Evolutionary conservation across 2,329 filamentous ascomycete genomes (phyloP).

Genomic region (Emmonsiellopsis sp.): DNA sequence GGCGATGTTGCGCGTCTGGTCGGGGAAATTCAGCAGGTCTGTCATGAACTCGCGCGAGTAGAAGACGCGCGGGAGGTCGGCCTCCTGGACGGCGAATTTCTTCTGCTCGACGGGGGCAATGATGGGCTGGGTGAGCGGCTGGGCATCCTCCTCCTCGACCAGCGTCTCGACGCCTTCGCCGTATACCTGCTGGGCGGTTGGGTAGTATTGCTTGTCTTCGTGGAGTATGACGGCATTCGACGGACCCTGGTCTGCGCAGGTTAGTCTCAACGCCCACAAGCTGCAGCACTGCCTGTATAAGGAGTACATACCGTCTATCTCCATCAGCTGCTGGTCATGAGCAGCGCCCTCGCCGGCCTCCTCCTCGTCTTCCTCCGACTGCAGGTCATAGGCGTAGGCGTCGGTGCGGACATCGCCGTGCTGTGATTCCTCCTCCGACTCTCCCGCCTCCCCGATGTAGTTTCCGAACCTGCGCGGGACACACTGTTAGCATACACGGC

Average conservation of each 20-base stretch:
- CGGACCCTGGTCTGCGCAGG: slow-evolving; percentile 58
- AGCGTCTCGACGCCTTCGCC: slow-evolving; percentile 88
- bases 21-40: slow-evolving; percentile 90
- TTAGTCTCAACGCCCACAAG: slow-evolving; percentile 15
- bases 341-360: slow-evolving; percentile 51
- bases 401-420: slow-evolving; percentile 67
- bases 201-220: slow-evolving; percentile 99
- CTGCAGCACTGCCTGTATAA: neutral
- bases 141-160: slow-evolving; percentile 94
- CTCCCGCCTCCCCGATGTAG: slow-evolving; percentile 89
- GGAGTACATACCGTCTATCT: slow-evolving; percentile 59
- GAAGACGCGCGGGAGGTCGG: slow-evolving; percentile 77
- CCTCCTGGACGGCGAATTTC: slow-evolving; percentile 91
- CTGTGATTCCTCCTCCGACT: slow-evolving; percentile 76
- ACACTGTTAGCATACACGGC: slow-evolving; percentile 15
- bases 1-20: slow-evolving; percentile 87
- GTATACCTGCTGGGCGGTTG: slow-evolving; percentile 93
- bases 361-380: slow-evolving; percentile 52
- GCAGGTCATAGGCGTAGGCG: slow-evolving; percentile 68
- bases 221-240: slow-evolving; percentile 97
- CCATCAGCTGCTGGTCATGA: slow-evolving; percentile 80
- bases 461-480: slow-evolving; percentile 69
- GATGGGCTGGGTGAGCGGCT: slow-evolving; percentile 84
- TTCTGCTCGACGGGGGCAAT: slow-evolving; percentile 88
- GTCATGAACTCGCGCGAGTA: slow-evolving; percentile 89